Evolutionary conservation across 257 asterid genomes (phyloP), one percentile per base, ranked within the genome.

Genomic region (Jasminum sambac): DNA sequence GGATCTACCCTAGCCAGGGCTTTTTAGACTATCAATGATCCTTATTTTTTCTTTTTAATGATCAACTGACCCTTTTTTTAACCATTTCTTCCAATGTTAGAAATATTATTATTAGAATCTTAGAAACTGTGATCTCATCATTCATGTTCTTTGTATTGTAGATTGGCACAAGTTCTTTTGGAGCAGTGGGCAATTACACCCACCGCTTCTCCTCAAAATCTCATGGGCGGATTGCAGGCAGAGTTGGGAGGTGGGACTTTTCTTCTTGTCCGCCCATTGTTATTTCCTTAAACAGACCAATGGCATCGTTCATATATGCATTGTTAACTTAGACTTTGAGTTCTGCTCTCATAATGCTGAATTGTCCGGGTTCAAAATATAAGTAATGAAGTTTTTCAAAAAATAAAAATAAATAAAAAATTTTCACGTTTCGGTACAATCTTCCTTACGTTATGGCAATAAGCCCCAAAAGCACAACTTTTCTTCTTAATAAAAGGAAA

Each of bases 191-290:
- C 72, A 86, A 82, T 62, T 91, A 86, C 82, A 89, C 91, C 41
- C 95, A 68, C 73, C 82, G 55, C 73, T 95, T 95, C 72, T 91
- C 99, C 75, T 63, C 94, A 57, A 95, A 87, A 74, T 91, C 99
- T 19, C 99, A 95, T 63, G 98, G 97, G 52, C 95, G 97, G 21
- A 78, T 91, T 71, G 83, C 85, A 39, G 99, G 97, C 68, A 84
- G 79, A 72, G 76, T 91, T 64, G 99, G 98, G 82, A 91, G 99
- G 99, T 95, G 5, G n/a, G 74, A 57, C 69, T 65, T 11, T 66
- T 81, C 37, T 42, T 61, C 43, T 72, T 66, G 30, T 71, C 41
- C 44, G 25, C 69, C 30, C n/a, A 65, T 2, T n/a, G 26, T 21
- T 52, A 52, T 52, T 52, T 52, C 23, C 23, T 19, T 8, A 52